phyloP scores from a whole-genome alignment of 2,329 filamentous ascomycete genomes.

The Bimuria novae-zelandiae region DNA sequence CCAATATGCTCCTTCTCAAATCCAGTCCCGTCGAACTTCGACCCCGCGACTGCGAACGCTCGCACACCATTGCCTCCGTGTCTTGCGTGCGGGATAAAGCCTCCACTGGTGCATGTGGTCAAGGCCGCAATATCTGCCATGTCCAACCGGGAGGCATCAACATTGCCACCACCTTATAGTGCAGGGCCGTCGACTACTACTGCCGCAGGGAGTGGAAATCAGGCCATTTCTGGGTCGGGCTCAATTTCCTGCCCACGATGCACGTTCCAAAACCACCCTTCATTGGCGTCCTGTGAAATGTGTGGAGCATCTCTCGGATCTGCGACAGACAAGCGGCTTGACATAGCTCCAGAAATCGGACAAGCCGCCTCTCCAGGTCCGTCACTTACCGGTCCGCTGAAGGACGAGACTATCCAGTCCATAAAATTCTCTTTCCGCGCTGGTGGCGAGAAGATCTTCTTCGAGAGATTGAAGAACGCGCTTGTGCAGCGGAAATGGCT shows the following conservation, averaged over 20 bases:
- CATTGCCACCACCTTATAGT: constrained; percentile 37
- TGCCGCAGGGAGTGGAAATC: neutral
- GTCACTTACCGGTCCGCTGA: constrained; percentile 55
- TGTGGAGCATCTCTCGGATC: constrained; percentile 78
- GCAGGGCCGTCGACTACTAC: constrained; percentile 32
- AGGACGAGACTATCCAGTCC: constrained; percentile 68
- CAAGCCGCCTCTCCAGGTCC: constrained; percentile 81
- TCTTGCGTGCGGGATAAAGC: constrained; percentile 91
- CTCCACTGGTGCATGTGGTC: constrained; percentile 77
- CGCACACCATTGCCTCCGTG: constrained; percentile 85
- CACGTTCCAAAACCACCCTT: constrained; percentile 92
- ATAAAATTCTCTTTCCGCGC: constrained; percentile 91
- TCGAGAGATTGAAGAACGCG: constrained; percentile 83
- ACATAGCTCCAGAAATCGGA: constrained; percentile 41
- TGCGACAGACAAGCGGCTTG: constrained; percentile 50
- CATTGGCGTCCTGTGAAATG: constrained; percentile 83
- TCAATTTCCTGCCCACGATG: constrained; percentile 73
- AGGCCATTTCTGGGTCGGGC: constrained; percentile 12
- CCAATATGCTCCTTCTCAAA: constrained; percentile 96
- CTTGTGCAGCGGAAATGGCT: constrained; percentile 96
- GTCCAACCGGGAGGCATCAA: constrained; percentile 56
- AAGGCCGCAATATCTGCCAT: constrained; percentile 85
- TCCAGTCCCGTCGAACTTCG: constrained; percentile 89
- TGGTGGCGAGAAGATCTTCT: constrained; percentile 88
- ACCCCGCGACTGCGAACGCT: constrained; percentile 77